Evolutionary conservation across 176 grass and related monocot genomes (phyloP).

Genomic region (Canna indica): DNA sequence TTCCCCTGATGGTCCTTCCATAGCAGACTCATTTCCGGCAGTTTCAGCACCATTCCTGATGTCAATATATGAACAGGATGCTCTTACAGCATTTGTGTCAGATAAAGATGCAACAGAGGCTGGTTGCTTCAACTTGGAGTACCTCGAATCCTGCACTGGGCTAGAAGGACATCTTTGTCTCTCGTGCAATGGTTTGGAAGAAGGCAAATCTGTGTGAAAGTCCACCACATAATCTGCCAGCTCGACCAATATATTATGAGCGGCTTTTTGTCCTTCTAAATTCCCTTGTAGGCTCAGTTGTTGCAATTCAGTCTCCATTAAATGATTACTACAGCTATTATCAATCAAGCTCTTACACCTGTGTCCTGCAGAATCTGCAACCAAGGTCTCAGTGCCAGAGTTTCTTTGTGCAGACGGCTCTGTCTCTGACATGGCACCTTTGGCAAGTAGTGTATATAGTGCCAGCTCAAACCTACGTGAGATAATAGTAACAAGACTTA

Average conservation of each 20-base stretch:
- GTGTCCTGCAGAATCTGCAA: slow-evolving; percentile 27
- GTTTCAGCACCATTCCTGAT: slow-evolving; percentile 38
- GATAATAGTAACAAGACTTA: slow-evolving; percentile 16
- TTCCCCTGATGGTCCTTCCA: slow-evolving; percentile 53
- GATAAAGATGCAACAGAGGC: not conserved
- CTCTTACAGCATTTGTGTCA: slow-evolving; percentile 14
- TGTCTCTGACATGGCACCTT: slow-evolving; percentile 46
- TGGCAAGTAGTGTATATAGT: slow-evolving; percentile 71
- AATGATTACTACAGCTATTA: slow-evolving; percentile 31
- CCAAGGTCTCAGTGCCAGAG: slow-evolving; percentile 23
- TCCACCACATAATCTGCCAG: slow-evolving; percentile 45
- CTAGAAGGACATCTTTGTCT: slow-evolving; percentile 1
- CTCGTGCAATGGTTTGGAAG: slow-evolving; percentile 28
- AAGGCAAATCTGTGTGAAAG: slow-evolving; percentile 23
- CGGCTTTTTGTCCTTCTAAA: slow-evolving; percentile 29
- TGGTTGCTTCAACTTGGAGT: slow-evolving; percentile 1
- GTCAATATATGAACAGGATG: slow-evolving; percentile 30
- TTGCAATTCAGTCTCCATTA: slow-evolving; percentile 47
- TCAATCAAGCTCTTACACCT: slow-evolving; percentile 43
- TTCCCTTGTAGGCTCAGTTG: slow-evolving; percentile 52
- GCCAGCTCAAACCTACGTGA: slow-evolving; percentile 89
- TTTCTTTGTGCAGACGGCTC: slow-evolving; percentile 38
- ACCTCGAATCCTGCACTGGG: slow-evolving; percentile 9
- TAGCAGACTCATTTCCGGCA: slow-evolving; percentile 34
- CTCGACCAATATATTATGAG: slow-evolving; percentile 38